Base-by-base conservation (phyloP, 164 flowering plant species). In the Sextonia rubra region DNA sequence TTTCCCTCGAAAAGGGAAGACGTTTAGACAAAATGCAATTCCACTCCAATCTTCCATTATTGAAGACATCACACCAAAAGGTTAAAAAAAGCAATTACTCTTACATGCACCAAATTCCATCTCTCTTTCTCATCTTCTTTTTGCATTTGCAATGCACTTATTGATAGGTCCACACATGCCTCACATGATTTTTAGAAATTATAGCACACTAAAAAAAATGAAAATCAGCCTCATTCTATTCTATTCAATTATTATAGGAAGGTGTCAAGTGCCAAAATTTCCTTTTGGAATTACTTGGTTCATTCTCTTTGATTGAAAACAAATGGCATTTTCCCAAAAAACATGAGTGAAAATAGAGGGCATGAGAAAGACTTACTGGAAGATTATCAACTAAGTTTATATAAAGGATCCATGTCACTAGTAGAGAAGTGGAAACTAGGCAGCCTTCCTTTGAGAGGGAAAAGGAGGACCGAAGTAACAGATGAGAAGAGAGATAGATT, bases 361-460 rank as follows among this genome's bases (percentile, higher is more conserved):
- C n/a, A 0, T 64, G 56, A 17, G 66, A 44, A 67, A 68, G 79
- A 68, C 68, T 76, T 76, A 52, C 64, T 49, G 27, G 60, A 60
- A 49, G 67, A 37, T 37, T 20, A 76, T 14, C 60, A 27, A 24
- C 47, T 32, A 73, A 27, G 24, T 24, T 47, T 71, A 37, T 37
- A 62, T 69, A 70, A 30, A 74, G 66, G 27, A 67, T 71, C 62
- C 70, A 52, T 68, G 25, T 47, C 70, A 68, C 58, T 52, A 52
- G 58, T 52, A 20, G 58, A 52, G 58, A 20, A 15, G 58, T 52
- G n/a, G 58, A 52, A 52, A 52, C 58, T 52, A 52, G 17, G 9
- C 5, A 22, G 29, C 55, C 72, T 61, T 77, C 77, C 75, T 78
- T 71, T 71, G 81, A 77, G 77, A 75, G 75, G 69, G 73, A 30